These are phyloP conservation scores for Acacia melanoxylon DNA, from an alignment of 306 rosid genomes.

Conservation along the genomic window DNA sequence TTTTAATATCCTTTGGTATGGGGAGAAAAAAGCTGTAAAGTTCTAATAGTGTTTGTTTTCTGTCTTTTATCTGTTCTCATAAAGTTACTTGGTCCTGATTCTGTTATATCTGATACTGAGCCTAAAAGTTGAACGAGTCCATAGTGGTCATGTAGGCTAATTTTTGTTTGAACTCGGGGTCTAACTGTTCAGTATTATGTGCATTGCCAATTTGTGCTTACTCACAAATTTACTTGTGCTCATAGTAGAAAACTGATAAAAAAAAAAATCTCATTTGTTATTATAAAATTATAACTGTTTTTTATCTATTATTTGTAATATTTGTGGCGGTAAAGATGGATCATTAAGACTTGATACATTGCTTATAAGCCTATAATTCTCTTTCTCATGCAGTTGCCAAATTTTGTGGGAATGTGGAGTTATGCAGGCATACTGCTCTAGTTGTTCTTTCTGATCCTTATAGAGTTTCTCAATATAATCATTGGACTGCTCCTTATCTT, in stretches of 20 bases:
- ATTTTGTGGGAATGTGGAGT: constrained; percentile 86
- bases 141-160: not conserved
- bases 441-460: constrained; percentile 97
- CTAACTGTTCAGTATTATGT: not conserved
- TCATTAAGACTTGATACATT: not conserved
- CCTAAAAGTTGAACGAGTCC: not conserved
- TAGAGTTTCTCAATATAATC: constrained; percentile 73
- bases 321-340: not conserved
- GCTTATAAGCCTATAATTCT: constrained; percentile 19
- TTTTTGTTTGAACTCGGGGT: not conserved
- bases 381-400: constrained; percentile 68
- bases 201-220: not conserved
- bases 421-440: constrained; percentile 88
- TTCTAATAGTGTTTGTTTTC: not conserved
- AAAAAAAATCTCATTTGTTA: not conserved
- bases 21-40: not conserved
- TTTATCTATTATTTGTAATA: not conserved
- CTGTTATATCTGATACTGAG: not conserved
- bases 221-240: not conserved
- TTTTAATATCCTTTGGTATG: not conserved
- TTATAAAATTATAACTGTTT: not conserved
- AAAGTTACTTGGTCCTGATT: not conserved
- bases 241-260: not conserved
- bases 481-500: constrained; percentile 77
- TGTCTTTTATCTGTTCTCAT: not conserved